phyloP scores from a whole-genome alignment of 108 stramenopile species.

The Chaetoceros muelleri region DNA sequence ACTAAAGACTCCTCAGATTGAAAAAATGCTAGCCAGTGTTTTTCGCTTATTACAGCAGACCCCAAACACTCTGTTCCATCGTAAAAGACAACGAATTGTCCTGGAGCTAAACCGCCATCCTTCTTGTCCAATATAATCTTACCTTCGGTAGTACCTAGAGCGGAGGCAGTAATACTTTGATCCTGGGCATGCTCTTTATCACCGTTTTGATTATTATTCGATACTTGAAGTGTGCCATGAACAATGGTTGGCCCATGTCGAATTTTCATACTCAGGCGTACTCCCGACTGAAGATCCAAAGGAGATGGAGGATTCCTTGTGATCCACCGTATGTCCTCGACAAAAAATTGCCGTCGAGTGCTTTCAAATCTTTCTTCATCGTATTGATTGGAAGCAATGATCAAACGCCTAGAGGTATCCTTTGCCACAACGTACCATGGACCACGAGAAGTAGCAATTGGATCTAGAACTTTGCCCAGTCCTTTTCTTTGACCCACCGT shows the following conservation, averaged over 20 bases:
- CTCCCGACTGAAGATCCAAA: constrained; percentile 8
- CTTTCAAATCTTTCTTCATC: constrained; percentile 54
- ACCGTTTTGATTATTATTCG: constrained; percentile 5
- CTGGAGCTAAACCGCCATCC: constrained; percentile 90
- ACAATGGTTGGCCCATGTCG: constrained; percentile 86
- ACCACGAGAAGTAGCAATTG: constrained; percentile 62
- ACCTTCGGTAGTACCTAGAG: constrained; percentile 32
- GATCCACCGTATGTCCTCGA: constrained; percentile 87
- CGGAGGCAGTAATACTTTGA: no score
- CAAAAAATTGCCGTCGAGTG: constrained; percentile 62
- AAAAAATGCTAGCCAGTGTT: constrained; percentile 35
- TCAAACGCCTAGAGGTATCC: constrained; percentile 55
- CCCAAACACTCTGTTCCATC: constrained; percentile 83
- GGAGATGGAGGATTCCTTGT: constrained; percentile 38
- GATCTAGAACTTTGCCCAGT: constrained; percentile 71
- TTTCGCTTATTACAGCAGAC: constrained; percentile 80
- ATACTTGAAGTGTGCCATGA: constrained; percentile 39
- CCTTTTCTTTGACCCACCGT: constrained; percentile 96
- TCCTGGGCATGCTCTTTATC: no score
- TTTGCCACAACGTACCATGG: constrained; percentile 96
- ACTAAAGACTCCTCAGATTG: no score
- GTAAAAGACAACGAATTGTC: constrained; percentile 94
- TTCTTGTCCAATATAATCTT: constrained; percentile 52
- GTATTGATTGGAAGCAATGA: constrained; percentile 86
- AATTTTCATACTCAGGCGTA: constrained; percentile 65